Evolutionary conservation across 257 asterid species (phyloP), one percentile per base, ranked within the genome.

Genomic region (Oldenlandia corymbosa): DNA sequence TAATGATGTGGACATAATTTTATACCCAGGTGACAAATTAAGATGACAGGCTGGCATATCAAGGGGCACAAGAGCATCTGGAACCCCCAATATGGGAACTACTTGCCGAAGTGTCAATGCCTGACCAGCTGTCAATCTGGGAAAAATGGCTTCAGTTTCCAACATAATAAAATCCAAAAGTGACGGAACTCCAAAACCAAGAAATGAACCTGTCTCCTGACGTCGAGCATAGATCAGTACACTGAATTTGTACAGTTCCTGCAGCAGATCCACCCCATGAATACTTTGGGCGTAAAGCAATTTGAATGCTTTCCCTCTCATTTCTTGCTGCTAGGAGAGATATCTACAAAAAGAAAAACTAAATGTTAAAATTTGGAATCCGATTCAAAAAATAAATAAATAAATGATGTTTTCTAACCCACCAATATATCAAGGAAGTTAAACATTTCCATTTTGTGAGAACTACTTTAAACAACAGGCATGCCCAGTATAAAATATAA

Each of bases 1-100:
- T 43, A 46, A 43, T 2, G 21, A 61, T 14, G 45, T 28, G 32
- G 20, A 20, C 67, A 6, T 62, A 23, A 48, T 47, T n/a, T 59
- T 65, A 57, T 93, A 93, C 99, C 99, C 95, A 57, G 99, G 91
- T 63, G 74, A 73, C 68, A 92, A 84, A 83, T 74, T 79, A 67
- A 92, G 72, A 65, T 79, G 88, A 65, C 81, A 79, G 47, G 70
- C 57, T 59, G 99, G 99, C 68, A 74, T 58, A 67, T 87, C 95
- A 67, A 93, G 92, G 65, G 99, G 97, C 73, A 85, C 99, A 65
- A 93, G 99, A 71, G 97, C 95, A 79, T 87, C 97, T 23, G 99
- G 96, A 65, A 92, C 91, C 49, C 99, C 99, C 69, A 92, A 83
- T 65, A 92, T 63, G 26, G 97, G 83, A 67, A 87, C 97, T 60